These are phyloP conservation scores for Stygiomarasmius scandens DNA, from an alignment of 1,284 basidiomycete genomes.

Conservation along the genomic window DNA sequence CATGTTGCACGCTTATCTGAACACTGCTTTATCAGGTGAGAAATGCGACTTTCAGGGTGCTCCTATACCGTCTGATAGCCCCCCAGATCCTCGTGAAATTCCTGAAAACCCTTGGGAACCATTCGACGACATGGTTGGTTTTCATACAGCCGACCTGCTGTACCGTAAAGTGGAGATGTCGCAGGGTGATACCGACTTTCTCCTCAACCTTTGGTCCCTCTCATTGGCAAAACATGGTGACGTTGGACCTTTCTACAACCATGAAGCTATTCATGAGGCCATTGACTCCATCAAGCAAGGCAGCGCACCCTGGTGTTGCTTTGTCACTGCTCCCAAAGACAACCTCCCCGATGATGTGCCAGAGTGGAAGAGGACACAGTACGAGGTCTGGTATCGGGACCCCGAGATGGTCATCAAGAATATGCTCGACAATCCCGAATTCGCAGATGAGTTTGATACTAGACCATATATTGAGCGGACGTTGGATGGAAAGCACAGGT, in stretches of 20 bases:
- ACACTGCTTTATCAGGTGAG: constrained; percentile 8
- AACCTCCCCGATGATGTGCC: constrained; percentile 19
- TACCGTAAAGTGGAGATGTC: constrained; percentile 17
- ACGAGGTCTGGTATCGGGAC: constrained; percentile 27
- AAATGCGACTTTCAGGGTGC: constrained; percentile 6
- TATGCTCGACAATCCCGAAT: constrained; percentile 24
- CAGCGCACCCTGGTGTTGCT: constrained; percentile 25
- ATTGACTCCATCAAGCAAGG: constrained; percentile 31
- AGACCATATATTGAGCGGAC: constrained; percentile 21
- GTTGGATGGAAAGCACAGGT: constrained; percentile 20
- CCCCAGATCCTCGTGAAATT: constrained; percentile 1
- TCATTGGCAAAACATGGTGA: constrained; percentile 10
- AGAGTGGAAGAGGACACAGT: constrained; percentile 26
- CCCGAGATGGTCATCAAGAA: constrained; percentile 17
- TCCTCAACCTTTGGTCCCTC: constrained; percentile 21
- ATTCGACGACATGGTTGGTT: constrained; percentile 11
- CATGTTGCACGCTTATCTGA: background rate
- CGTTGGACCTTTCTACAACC: constrained; percentile 24
- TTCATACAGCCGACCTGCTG: constrained; percentile 16
- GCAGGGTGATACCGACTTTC: too few relatives aligned
- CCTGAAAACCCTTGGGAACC: constrained; percentile 14
- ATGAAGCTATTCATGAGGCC: constrained; percentile 24
- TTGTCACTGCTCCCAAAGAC: constrained; percentile 23
- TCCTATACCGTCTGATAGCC: constrained; percentile 1
- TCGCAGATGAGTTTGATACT: constrained; percentile 18